Conservation (phyloP, 306 rosid species). For the Prunus salicina region DNA sequence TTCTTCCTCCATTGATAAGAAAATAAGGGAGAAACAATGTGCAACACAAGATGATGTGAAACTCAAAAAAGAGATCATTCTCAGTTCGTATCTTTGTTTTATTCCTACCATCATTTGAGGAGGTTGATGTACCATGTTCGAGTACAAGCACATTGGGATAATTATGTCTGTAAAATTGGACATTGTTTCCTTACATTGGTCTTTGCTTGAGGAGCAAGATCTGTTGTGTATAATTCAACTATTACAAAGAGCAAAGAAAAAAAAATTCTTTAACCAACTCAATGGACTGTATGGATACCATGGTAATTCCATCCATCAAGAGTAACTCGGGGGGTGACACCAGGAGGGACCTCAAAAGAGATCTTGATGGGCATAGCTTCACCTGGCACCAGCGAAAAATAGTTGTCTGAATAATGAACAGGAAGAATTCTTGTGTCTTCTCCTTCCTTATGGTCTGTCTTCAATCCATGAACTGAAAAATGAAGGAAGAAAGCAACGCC, state of each 20-base stretch:
- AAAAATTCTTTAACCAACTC: slow-evolving; percentile 5
- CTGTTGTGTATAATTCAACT: neutral
- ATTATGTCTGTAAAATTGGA: neutral
- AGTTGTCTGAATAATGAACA: slow-evolving; percentile 90
- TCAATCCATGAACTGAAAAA: slow-evolving; percentile 63
- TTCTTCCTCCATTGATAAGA: no score
- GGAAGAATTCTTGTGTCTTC: slow-evolving; percentile 89
- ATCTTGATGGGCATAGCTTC: slow-evolving; percentile 59
- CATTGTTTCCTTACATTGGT: neutral
- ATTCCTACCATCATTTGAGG: neutral
- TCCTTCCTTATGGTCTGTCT: slow-evolving; percentile 46
- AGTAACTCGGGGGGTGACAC: slow-evolving; percentile 64
- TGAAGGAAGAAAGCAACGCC: slow-evolving; percentile 95
- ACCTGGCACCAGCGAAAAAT: slow-evolving; percentile 81
- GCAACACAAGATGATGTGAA: neutral
- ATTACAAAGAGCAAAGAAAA: neutral
- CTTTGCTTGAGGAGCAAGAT: neutral
- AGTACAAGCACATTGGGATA: neutral
- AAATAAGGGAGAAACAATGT: no score
- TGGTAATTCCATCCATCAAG: slow-evolving; percentile 75
- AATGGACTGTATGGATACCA: slow-evolving; percentile 30
- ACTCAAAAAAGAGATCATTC: neutral
- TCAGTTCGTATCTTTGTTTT: neutral
- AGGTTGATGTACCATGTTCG: neutral
- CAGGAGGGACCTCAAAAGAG: slow-evolving; percentile 62